Evolutionary conservation across 73 alveolate genomes (phyloP).

Genomic region (Paramecium sonneborni): DNA sequence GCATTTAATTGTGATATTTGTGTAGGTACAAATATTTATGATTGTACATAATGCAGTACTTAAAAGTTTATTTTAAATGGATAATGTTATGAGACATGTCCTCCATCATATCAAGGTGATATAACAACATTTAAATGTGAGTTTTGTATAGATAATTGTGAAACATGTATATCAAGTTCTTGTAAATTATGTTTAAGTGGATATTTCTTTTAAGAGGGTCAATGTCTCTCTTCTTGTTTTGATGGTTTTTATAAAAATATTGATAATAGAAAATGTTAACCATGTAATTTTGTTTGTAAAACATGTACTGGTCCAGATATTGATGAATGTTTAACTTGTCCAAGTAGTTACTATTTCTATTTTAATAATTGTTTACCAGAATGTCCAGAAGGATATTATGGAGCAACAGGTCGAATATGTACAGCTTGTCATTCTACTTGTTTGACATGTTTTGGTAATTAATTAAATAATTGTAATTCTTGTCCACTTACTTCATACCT

Average conservation of each 20-base stretch:
- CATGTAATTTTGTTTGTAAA: background rate
- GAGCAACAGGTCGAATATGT: background rate
- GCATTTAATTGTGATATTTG: background rate
- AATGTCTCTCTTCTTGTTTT: background rate
- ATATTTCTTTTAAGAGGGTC: background rate
- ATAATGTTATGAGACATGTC: background rate
- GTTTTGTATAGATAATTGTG: background rate
- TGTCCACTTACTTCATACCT: background rate
- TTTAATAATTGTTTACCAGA: background rate
- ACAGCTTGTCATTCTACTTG: background rate
- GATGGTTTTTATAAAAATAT: background rate
- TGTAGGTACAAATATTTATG: slow-evolving; percentile 4
- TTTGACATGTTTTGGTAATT: background rate
- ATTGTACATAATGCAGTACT: background rate
- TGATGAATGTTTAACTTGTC: slow-evolving; percentile 1
- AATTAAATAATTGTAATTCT: background rate
- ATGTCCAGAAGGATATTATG: background rate
- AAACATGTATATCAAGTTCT: background rate
- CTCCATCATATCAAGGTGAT: background rate
- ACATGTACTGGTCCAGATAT: background rate
- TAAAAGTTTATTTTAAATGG: background rate
- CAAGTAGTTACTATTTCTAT: background rate
- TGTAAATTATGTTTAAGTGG: background rate
- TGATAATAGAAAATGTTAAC: background rate
- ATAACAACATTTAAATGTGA: background rate